Base-by-base conservation (phyloP, 2,329 filamentous ascomycete genomes). In the Simplicillium aogashimaense region DNA sequence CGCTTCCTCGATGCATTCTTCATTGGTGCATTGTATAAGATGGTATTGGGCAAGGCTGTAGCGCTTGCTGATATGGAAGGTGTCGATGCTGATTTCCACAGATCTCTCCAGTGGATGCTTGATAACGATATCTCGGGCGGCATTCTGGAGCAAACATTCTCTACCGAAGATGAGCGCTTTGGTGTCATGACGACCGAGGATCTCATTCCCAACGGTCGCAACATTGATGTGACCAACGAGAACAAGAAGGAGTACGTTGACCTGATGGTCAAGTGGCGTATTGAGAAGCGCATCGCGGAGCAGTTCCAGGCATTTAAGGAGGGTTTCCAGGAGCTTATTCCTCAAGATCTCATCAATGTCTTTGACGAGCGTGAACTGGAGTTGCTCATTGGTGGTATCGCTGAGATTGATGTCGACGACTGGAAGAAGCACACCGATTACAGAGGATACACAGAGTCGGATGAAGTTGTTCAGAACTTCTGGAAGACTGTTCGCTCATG, bases 391-490 rank as follows among this genome's bases (percentile, higher is more conserved):
- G 92, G 92, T 50, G 92, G 92, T 74, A 98, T 98, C 53, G 92
- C 92, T n/a, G 92, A 98, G 65, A 98, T 98, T 51, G 92, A 98
- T 56, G 90, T 98, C 13, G 92, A 98, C 45, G 92, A 98, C 65
- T 98, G 92, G 92, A 97, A 98, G 83, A 98, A 98, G 72, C 92
- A 98, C 67, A 98, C 92, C 36, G 92, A 98, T 58, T 98, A 98
- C 65, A 84, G 92, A 52, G 92, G 92, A 40, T 98, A 98, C 73
- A 95, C 94, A 9, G 92, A 98, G 66, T 88, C 82, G 42, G 92
- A 98, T 54, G 87, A 95, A 57, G 92, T 98, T 18, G 92, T 98
- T 50, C 86, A 94, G 62, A 89, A 94, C 70, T 98, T 98, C 76
- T 98, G 92, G 92, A 89, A 95, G 71, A 90, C 85, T 45, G 92